Evolutionary conservation across 805 yeast genomes (phyloP).

Genomic region (Pichia occidentalis): DNA sequence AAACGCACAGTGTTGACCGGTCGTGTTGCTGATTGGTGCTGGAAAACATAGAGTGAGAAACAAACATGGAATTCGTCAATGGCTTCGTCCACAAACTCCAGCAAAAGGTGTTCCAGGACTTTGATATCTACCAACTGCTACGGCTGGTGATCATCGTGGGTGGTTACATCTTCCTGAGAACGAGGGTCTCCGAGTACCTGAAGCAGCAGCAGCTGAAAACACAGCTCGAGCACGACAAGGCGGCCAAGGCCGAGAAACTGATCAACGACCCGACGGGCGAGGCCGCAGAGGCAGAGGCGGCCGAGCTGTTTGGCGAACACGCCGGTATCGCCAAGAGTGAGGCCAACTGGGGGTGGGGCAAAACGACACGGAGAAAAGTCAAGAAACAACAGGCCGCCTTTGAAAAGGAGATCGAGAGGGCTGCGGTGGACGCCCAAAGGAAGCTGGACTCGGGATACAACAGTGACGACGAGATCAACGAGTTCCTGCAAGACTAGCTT

Average conservation of each 20-base stretch:
- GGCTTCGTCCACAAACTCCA: constrained; percentile 7
- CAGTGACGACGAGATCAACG: constrained; percentile 65
- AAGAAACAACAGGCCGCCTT: constrained; percentile 49
- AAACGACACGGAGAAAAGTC: constrained; percentile 56
- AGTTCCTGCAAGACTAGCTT: constrained; percentile 57
- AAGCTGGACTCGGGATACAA: constrained; percentile 27
- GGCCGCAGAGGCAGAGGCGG: constrained; percentile 17
- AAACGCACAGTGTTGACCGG: too few relatives aligned
- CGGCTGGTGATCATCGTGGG: constrained; percentile 49
- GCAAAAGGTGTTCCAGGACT: constrained; percentile 28
- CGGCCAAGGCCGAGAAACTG: constrained; percentile 32
- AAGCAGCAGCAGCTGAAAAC: constrained; percentile 45
- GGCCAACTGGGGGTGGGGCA: constrained; percentile 71
- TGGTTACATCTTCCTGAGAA: constrained; percentile 55
- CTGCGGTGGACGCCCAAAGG: constrained; percentile 32
- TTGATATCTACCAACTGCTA: constrained; percentile 41
- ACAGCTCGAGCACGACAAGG: constrained; percentile 42
- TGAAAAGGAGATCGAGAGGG: constrained; percentile 40
- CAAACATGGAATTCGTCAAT: background rate
- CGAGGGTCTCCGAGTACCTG: constrained; percentile 49
- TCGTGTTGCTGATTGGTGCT: too few relatives aligned
- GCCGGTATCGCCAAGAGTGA: constrained; percentile 29
- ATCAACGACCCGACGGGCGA: constrained; percentile 31
- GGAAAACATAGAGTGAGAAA: too few relatives aligned
- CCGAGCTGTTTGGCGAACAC: constrained; percentile 21